Evolutionary conservation across 345 rosid genomes (phyloP).

Genomic region (Bruguiera sexangula): DNA sequence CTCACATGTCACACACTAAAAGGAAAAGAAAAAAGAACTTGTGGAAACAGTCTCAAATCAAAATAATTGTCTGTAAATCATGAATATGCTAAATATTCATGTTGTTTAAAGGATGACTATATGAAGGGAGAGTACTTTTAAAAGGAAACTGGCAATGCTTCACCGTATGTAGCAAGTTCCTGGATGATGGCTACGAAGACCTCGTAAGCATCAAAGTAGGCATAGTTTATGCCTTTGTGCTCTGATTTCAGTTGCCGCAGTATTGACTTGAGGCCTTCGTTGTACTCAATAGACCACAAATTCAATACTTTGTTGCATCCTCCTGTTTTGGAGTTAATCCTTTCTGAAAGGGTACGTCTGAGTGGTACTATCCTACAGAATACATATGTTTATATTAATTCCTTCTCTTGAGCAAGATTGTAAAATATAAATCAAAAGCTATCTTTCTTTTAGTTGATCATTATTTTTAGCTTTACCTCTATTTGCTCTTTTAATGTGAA

Average conservation of each 20-base stretch:
- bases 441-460: no score
- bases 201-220: not conserved
- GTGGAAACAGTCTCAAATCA: no score
- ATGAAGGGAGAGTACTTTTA: no score
- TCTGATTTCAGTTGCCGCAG: conserved; percentile 1
- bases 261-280: conserved; percentile 1
- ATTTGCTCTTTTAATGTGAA: no score
- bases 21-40: no score
- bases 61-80: no score
- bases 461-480: no score
- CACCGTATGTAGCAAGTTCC: conserved; percentile 4
- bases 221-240: conserved; percentile 1
- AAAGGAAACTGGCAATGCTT: no score
- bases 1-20: not conserved
- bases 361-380: not conserved
- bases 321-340: not conserved
- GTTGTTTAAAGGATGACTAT: no score
- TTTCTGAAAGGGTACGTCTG: not conserved
- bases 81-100: no score
- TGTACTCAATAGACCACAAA: not conserved
- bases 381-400: not conserved
- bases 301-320: conserved; percentile 1
- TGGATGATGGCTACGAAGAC: not conserved
- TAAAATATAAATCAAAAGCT: no score
- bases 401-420: no score